Evolutionary conservation across 192 early-diverging fungal genomes (phyloP).

Genomic region (Podila epigama): DNA sequence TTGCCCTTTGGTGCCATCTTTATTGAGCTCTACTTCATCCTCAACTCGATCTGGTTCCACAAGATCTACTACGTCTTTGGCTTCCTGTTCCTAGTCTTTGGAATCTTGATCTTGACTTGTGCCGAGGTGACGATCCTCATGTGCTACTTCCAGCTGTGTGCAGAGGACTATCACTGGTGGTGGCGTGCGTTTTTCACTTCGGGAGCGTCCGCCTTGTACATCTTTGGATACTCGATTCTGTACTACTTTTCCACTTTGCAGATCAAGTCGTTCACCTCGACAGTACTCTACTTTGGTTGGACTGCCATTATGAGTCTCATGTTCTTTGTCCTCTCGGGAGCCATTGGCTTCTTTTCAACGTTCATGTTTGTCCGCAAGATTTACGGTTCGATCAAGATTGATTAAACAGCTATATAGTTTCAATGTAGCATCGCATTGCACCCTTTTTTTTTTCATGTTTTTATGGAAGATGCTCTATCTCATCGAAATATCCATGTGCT

Average conservation of each 20-base stretch:
- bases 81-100: slow-evolving; percentile 88
- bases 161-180: slow-evolving; percentile 85
- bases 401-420: slow-evolving; percentile 62
- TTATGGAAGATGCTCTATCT: too few relatives aligned
- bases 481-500: too few relatives aligned
- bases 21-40: slow-evolving; percentile 97
- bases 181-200: slow-evolving; percentile 91
- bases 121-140: slow-evolving; percentile 87
- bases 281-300: slow-evolving; percentile 92
- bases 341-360: slow-evolving; percentile 82
- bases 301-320: slow-evolving; percentile 77
- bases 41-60: slow-evolving; percentile 94
- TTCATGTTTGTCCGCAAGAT: slow-evolving; percentile 82
- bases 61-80: slow-evolving; percentile 95
- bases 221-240: slow-evolving; percentile 88
- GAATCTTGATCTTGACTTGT: slow-evolving; percentile 83
- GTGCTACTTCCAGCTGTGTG: slow-evolving; percentile 90
- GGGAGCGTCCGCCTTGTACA: slow-evolving; percentile 86
- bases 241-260: slow-evolving; percentile 84
- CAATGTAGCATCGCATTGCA: background rate
- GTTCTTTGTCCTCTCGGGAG: slow-evolving; percentile 80
- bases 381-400: slow-evolving; percentile 86
- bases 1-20: slow-evolving; percentile 94
- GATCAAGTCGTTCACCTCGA: slow-evolving; percentile 80
- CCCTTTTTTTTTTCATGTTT: background rate